These are phyloP conservation scores for Protomyces pachydermus DNA, from an alignment of 1,139 yeast species.

Conservation along the genomic window DNA sequence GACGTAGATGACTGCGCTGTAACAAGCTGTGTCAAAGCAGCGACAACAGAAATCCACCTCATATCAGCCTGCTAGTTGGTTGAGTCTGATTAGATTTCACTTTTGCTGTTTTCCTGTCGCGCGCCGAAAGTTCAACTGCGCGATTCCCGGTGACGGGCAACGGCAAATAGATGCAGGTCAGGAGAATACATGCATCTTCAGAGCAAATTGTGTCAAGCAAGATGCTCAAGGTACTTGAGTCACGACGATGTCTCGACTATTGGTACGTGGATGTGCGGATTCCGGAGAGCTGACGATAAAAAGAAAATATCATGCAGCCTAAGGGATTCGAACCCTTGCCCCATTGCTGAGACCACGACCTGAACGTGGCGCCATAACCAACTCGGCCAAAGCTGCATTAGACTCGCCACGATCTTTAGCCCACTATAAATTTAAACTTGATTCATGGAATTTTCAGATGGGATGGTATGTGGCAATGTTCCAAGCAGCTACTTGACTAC, in stretches of 20 bases:
- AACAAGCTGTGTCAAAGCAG: neutral
- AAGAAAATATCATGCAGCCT: neutral
- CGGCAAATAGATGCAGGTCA: too few species aligned
- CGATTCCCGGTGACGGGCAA: too few species aligned
- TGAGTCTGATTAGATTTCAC: too few species aligned
- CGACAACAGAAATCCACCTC: neutral
- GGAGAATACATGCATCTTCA: too few species aligned
- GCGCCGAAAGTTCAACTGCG: neutral
- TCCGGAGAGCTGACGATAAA: neutral
- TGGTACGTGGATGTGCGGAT: too few species aligned
- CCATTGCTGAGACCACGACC: neutral
- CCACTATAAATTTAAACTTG: too few species aligned
- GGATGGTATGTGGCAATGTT: too few species aligned
- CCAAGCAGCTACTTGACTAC: neutral
- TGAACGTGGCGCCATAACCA: neutral
- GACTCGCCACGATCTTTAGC: too few species aligned
- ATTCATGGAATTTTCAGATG: neutral
- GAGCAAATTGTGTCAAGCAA: too few species aligned
- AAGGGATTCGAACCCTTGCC: neutral
- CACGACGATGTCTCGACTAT: too few species aligned
- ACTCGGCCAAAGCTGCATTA: slow-evolving; percentile 1
- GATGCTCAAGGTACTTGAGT: too few species aligned
- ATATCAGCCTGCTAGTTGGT: neutral
- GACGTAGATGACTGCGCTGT: neutral
- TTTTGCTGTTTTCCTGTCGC: neutral